Percentiles rank a stretch among this genome's conserved stretches.
phyloP scores from a whole-genome alignment of 163 green algal species.

The Trebouxiophyceae sp. region DNA sequence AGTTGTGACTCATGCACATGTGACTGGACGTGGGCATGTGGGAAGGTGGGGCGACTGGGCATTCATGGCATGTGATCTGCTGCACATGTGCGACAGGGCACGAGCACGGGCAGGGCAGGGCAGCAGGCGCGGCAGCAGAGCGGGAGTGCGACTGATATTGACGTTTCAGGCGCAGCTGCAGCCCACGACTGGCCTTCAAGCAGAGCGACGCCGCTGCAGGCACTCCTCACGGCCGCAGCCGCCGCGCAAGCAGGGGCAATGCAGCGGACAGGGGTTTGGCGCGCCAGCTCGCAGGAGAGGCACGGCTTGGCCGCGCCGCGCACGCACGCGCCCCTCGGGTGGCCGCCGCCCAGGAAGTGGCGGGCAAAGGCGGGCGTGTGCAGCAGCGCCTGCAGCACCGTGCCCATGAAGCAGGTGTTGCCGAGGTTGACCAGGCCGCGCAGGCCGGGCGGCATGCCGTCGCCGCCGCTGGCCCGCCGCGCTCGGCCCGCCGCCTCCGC shows the following conservation, averaged over 20 bases:
- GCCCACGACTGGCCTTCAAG: no score
- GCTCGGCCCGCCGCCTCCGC: neutral
- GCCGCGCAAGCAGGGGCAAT: no score
- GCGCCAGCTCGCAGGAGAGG: constrained; percentile 74
- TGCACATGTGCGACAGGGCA: neutral
- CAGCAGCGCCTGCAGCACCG: constrained; percentile 78
- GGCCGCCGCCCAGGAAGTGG: constrained; percentile 65
- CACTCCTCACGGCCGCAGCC: no score
- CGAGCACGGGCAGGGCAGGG: neutral
- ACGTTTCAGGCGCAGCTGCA: no score
- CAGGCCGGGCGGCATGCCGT: constrained; percentile 39
- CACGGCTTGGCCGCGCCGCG: constrained; percentile 23
- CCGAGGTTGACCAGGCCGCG: constrained; percentile 89
- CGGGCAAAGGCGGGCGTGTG: constrained; percentile 62
- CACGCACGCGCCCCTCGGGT: constrained; percentile 38
- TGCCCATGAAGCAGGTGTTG: constrained; percentile 97
- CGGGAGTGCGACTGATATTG: constrained; percentile 32
- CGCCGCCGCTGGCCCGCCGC: no score
- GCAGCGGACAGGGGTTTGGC: no score
- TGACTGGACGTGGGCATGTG: neutral
- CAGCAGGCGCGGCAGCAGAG: neutral
- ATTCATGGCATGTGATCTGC: neutral
- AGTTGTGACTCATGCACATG: no score
- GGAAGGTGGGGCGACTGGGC: neutral
- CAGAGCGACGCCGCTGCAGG: no score